phyloP scores from a whole-genome alignment of 306 rosid species.

The Malus orientalis region DNA sequence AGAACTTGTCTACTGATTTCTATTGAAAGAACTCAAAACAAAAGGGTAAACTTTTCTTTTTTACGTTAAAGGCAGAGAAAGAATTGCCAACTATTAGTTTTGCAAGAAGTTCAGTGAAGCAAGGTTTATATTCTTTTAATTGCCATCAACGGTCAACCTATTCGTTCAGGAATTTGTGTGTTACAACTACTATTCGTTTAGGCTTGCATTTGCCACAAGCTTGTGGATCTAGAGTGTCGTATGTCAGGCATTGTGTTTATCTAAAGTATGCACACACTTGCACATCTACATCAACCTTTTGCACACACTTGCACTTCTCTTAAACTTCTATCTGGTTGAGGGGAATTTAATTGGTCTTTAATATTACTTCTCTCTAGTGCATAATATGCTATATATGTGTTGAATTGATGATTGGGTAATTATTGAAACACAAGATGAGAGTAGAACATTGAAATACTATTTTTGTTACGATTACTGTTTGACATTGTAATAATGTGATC shows the following conservation, averaged over 20 bases:
- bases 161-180: not conserved
- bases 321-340: not conserved
- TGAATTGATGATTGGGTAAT: not conserved
- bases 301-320: not conserved
- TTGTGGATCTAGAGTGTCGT: not conserved
- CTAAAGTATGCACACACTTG: not conserved
- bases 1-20: not conserved
- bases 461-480: constrained; percentile 12
- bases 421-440: not conserved
- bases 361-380: not conserved
- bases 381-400: not conserved
- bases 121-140: not conserved
- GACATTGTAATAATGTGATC: constrained; percentile 32
- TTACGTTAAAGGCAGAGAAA: not conserved
- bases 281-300: not conserved
- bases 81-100: not conserved
- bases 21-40: not conserved
- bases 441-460: not conserved
- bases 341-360: not conserved
- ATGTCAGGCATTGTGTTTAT: not conserved
- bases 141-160: not conserved
- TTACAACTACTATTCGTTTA: not conserved
- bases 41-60: not conserved
- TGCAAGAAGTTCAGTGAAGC: not conserved
- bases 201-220: no score